Evolutionary conservation across 768 basidiomycete genomes (phyloP).

Genomic region (Suillus subaureus): DNA sequence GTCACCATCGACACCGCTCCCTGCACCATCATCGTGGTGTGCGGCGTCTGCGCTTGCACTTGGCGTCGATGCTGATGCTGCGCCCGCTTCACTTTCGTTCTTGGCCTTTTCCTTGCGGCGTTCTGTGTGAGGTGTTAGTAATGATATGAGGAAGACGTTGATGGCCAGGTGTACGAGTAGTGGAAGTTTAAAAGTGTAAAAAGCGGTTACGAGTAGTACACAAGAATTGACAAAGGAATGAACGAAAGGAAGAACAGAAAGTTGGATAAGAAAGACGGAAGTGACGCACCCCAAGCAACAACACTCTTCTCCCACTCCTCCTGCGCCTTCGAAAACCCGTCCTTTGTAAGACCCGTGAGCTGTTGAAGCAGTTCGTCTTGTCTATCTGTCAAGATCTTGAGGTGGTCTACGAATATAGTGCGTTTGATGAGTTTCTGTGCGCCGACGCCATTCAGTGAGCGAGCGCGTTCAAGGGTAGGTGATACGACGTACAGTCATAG

Average conservation of each 20-base stretch:
- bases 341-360: slow-evolving; percentile 60
- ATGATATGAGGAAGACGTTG: not conserved
- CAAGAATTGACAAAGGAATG: not conserved
- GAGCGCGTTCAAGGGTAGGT: not conserved
- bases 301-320: slow-evolving; percentile 80
- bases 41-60: slow-evolving; percentile 19
- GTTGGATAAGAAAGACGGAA: not conserved
- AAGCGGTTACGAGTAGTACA: not conserved
- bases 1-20: not conserved
- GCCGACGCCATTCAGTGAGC: not conserved
- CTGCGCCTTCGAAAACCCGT: slow-evolving; percentile 67
- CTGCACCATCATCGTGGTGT: slow-evolving; percentile 33
- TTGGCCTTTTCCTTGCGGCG: slow-evolving; percentile 60
- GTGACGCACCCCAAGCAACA: slow-evolving; percentile 61
- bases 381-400: slow-evolving; percentile 60
- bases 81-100: slow-evolving; percentile 34
- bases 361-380: slow-evolving; percentile 71
- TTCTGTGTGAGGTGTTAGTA: slow-evolving; percentile 31
- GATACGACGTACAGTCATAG: slow-evolving; percentile 69
- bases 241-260: not conserved
- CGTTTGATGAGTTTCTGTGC: slow-evolving; percentile 67
- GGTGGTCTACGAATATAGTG: slow-evolving; percentile 79
- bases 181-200: not conserved
- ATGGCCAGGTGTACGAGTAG: no score
- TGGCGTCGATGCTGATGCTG: slow-evolving; percentile 30